Percentiles rank a stretch among this genome's conserved stretches.
phyloP scores from a whole-genome alignment of 257 asterid species.

The Echites panduratus region DNA sequence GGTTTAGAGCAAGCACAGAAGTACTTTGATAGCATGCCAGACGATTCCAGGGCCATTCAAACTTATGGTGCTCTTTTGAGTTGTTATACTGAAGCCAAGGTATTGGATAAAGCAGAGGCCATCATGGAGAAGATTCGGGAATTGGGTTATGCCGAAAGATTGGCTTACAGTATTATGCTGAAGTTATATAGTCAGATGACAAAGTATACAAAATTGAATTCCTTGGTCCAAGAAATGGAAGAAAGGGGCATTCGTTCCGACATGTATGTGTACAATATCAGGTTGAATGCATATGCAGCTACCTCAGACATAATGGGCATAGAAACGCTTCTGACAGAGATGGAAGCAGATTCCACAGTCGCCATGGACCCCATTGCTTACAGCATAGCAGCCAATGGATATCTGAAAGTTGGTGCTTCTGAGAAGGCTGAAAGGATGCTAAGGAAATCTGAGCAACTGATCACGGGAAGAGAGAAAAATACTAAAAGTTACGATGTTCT shows the following conservation, averaged over 20 bases:
- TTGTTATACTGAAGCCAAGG: constrained; percentile 20
- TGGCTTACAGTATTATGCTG: constrained; percentile 34
- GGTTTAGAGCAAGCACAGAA: constrained; percentile 30
- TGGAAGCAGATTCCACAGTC: constrained; percentile 45
- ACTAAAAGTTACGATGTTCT: constrained; percentile 19
- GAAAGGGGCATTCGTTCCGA: constrained; percentile 25
- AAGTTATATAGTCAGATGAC: constrained; percentile 30
- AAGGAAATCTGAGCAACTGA: constrained; percentile 31
- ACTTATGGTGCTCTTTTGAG: constrained; percentile 29
- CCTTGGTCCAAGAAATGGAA: constrained; percentile 39
- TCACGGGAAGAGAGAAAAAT: constrained; percentile 4
- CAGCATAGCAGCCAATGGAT: constrained; percentile 38
- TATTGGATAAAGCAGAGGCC: constrained; percentile 29
- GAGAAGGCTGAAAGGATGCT: constrained; percentile 25
- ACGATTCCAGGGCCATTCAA: constrained; percentile 9
- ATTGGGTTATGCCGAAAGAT: constrained; percentile 9
- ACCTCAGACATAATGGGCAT: constrained; percentile 27
- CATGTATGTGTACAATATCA: constrained; percentile 26
- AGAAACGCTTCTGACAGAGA: constrained; percentile 40
- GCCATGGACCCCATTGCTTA: constrained; percentile 16
- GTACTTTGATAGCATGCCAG: constrained; percentile 25
- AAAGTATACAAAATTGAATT: constrained; percentile 25
- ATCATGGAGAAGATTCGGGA: constrained; percentile 31
- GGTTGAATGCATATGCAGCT: constrained; percentile 30
- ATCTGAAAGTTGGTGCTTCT: constrained; percentile 30